A percentile compares a stretch with the other conserved stretches of the same genome.
Conservation (phyloP, 2,329 filamentous ascomycete genomes). For the Hortaea werneckii region DNA sequence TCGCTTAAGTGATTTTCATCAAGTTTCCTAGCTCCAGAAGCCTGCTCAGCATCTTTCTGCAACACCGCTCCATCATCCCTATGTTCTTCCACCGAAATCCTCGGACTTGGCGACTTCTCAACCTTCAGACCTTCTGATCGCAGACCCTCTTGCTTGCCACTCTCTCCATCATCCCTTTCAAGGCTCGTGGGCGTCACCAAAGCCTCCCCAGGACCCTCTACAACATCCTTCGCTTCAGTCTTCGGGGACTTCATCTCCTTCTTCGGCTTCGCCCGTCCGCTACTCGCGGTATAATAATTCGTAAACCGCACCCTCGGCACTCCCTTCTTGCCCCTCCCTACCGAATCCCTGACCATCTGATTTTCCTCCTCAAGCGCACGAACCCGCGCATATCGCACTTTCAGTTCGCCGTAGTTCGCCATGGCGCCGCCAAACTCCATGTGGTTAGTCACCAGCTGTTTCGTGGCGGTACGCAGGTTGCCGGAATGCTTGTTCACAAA, state of each 20-base stretch:
- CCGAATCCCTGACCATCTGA: conserved; percentile 33
- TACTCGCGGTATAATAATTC: conserved; percentile 86
- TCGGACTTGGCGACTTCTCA: too few relatives aligned
- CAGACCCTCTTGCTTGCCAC: not conserved
- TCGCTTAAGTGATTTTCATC: too few relatives aligned
- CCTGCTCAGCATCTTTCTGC: not conserved
- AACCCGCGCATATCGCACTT: conserved; percentile 58
- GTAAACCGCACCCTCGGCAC: conserved; percentile 60
- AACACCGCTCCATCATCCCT: not conserved
- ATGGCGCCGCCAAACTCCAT: conserved; percentile 74
- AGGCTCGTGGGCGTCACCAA: not conserved
- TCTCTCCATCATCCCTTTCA: not conserved
- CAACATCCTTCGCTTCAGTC: not conserved
- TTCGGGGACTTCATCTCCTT: not conserved
- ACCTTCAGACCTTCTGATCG: too few relatives aligned
- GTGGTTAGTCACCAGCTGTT: conserved; percentile 66
- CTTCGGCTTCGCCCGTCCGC: conserved; percentile 53
- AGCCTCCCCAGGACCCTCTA: not conserved
- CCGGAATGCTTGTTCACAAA: conserved; percentile 77
- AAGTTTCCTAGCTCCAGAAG: not conserved
- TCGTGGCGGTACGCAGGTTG: conserved; percentile 58
- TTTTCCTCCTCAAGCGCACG: conserved; percentile 63
- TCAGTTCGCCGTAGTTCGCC: conserved; percentile 63
- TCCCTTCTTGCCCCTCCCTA: conserved; percentile 12
- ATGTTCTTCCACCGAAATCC: not conserved